Percentiles rank a stretch among this genome's conserved stretches.
Conservation (phyloP, 192 early-diverging fungal species). For the Cladochytrium replicatum region DNA sequence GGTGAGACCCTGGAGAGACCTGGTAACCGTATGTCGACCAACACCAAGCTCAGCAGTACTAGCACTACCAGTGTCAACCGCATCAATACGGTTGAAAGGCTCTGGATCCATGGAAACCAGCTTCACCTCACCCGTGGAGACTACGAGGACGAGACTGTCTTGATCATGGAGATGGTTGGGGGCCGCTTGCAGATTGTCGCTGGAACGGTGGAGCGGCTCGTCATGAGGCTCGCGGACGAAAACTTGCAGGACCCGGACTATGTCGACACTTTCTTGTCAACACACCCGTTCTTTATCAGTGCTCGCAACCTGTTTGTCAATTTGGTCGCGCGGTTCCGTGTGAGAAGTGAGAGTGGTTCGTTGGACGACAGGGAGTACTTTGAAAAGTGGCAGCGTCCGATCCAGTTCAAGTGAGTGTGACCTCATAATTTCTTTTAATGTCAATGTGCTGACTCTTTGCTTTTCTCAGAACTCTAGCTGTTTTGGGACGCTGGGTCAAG, state of each 20-base stretch:
- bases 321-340: constrained; percentile 49
- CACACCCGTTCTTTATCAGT: constrained; percentile 49
- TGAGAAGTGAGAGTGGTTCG: constrained; percentile 15
- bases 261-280: constrained; percentile 51
- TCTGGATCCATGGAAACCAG: constrained; percentile 19
- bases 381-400: constrained; percentile 30
- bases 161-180: constrained; percentile 44
- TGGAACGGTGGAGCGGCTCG: constrained; percentile 53
- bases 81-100: no score
- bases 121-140: constrained; percentile 39
- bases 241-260: constrained; percentile 55
- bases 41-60: no score
- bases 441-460: no score
- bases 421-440: neutral
- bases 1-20: neutral
- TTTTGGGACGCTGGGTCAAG: constrained; percentile 52
- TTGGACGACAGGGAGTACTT: constrained; percentile 32
- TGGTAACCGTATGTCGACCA: no score
- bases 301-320: constrained; percentile 43
- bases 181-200: constrained; percentile 47
- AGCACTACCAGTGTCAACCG: neutral
- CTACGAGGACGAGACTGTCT: constrained; percentile 42
- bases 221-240: constrained; percentile 53
- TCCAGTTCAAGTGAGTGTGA: constrained; percentile 45
- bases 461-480: constrained; percentile 40